phyloP scores from a whole-genome alignment of 495 filamentous ascomycete genomes.

The Staphylotrichum tortipilum region DNA sequence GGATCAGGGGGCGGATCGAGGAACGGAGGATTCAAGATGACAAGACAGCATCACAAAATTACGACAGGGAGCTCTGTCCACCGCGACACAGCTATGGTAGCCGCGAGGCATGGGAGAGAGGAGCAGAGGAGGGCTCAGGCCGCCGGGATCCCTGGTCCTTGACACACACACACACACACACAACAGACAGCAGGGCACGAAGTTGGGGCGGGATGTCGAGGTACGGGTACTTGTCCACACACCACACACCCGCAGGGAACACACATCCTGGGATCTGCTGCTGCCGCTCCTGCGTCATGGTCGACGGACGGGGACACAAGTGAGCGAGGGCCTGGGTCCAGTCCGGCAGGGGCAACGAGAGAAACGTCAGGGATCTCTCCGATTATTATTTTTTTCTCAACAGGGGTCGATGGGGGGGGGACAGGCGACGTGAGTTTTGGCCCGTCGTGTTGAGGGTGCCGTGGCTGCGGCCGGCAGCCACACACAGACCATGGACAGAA shows the following conservation, averaged over 20 bases:
- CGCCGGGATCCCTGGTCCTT: no score
- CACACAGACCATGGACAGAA: background rate
- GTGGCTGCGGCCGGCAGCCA: background rate
- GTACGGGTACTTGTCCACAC: no score
- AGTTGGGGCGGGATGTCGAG: no score
- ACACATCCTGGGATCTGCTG: no score
- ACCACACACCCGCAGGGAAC: no score
- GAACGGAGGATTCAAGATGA: background rate
- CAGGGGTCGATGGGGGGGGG: background rate
- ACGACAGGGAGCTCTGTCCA: background rate
- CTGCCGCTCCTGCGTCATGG: no score
- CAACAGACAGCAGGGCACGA: no score
- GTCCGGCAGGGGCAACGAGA: constrained; percentile 6
- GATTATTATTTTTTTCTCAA: constrained; percentile 1
- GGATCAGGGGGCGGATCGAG: constrained; percentile 2
- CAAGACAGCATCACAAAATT: background rate
- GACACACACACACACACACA: no score
- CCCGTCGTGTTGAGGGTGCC: background rate
- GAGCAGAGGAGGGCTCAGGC: constrained; percentile 14
- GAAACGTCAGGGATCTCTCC: background rate
- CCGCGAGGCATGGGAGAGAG: background rate
- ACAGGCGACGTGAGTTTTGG: background rate
- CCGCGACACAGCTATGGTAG: background rate
- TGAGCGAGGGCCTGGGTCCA: no score
- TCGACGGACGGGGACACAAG: no score